These are phyloP conservation scores for Tolypocladium album DNA, from an alignment of 2,329 filamentous ascomycete genomes.

Conservation along the genomic window DNA sequence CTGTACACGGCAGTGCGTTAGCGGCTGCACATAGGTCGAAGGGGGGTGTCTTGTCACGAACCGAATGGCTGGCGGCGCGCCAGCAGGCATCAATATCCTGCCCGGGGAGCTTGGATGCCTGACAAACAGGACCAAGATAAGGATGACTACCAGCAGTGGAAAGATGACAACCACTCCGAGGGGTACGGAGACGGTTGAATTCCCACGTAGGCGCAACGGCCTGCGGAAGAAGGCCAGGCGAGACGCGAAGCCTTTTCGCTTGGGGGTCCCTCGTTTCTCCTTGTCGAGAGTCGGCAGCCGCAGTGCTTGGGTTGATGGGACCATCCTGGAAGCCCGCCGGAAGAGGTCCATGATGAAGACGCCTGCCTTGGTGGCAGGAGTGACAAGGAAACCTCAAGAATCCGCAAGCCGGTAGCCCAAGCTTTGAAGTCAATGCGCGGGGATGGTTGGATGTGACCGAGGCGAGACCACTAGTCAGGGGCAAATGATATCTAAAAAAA, in stretches of 20 bases:
- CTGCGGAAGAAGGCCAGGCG: conserved; percentile 72
- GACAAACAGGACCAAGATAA: conserved; percentile 84
- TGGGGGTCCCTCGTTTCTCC: conserved; percentile 32
- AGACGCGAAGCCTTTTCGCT: conserved; percentile 29
- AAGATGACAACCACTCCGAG: conserved; percentile 88
- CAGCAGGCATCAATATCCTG: conserved; percentile 76
- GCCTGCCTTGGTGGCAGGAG: conserved; percentile 29
- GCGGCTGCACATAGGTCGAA: neutral
- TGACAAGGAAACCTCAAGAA: conserved; percentile 14
- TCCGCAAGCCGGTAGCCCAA: neutral
- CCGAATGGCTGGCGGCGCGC: conserved; percentile 82
- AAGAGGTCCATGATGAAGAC: conserved; percentile 43
- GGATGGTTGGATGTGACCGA: conserved; percentile 6
- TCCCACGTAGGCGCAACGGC: conserved; percentile 79
- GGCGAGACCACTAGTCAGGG: conserved; percentile 10
- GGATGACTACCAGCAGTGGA: conserved; percentile 78
- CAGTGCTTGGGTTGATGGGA: conserved; percentile 28
- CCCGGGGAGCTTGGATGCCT: conserved; percentile 76
- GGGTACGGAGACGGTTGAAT: conserved; percentile 86
- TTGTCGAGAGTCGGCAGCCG: conserved; percentile 35
- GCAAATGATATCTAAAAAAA: conserved; percentile 1
- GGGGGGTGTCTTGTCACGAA: conserved; percentile 30
- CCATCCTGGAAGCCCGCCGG: conserved; percentile 41
- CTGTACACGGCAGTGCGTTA: conserved; percentile 33
- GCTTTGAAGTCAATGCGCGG: conserved; percentile 15